Evolutionary conservation across 371 early-diverging fungal species (phyloP).

Genomic region (Circinella umbellata): DNA sequence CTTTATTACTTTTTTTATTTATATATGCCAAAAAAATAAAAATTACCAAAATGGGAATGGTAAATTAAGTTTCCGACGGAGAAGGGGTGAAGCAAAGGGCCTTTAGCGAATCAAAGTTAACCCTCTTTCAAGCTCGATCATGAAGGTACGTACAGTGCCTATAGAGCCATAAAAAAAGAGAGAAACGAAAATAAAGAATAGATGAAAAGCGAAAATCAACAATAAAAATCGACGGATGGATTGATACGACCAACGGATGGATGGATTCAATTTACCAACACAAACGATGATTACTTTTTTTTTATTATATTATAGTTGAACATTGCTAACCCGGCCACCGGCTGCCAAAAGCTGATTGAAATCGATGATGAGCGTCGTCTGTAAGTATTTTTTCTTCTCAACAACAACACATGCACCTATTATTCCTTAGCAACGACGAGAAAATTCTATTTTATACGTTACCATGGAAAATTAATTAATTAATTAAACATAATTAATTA

Average conservation of each 20-base stretch:
- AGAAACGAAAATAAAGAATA: not conserved
- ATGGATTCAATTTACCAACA: not conserved
- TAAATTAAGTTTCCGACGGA: too few species aligned
- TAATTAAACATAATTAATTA: not conserved
- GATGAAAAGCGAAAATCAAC: not conserved
- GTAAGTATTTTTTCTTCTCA: constrained; percentile 68
- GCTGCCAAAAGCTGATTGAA: constrained; percentile 98
- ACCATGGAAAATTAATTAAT: not conserved
- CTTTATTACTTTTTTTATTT: too few species aligned
- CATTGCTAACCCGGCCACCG: constrained; percentile 99
- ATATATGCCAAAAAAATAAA: too few species aligned
- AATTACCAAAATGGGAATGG: too few species aligned
- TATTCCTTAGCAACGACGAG: too few species aligned
- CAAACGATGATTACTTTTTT: not conserved
- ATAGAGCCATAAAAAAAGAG: not conserved
- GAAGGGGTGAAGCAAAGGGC: not conserved
- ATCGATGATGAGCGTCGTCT: constrained; percentile 97
- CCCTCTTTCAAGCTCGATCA: not conserved
- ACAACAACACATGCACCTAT: too few species aligned
- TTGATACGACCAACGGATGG: constrained; percentile 2
- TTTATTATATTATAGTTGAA: constrained; percentile 74
- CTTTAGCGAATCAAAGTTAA: not conserved
- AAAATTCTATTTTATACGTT: not conserved
- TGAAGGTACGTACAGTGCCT: constrained; percentile 6
- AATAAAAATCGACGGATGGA: constrained; percentile 6